Percentiles rank a stretch among this genome's conserved stretches.
Conservation (phyloP, 2,329 filamentous ascomycete species). For the Alternaria panax region DNA sequence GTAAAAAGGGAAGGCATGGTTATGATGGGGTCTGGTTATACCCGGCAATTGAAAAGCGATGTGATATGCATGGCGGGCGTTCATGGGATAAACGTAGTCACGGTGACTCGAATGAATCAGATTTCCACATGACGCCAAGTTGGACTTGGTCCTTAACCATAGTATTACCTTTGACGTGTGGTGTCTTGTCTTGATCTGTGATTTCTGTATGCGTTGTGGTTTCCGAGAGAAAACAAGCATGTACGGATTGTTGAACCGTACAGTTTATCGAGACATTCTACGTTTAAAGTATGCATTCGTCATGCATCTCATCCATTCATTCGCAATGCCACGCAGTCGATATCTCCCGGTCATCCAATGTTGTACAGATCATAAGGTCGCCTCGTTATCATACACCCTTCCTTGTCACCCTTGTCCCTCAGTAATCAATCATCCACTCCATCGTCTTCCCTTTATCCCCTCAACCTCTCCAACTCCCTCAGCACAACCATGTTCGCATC, state of each 20-base stretch:
- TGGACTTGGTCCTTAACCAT: conserved; percentile 11
- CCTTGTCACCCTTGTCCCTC: background rate
- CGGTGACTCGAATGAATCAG: conserved; percentile 48
- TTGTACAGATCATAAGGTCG: conserved; percentile 13
- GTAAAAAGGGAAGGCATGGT: conserved; percentile 29
- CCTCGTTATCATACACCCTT: conserved; percentile 19
- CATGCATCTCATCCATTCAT: background rate
- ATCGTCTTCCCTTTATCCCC: conserved; percentile 20
- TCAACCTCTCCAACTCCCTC: conserved; percentile 76
- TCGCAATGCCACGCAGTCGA: background rate
- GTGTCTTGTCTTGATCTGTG: background rate
- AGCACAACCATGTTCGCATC: conserved; percentile 87
- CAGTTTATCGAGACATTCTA: background rate
- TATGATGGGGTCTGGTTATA: conserved; percentile 43
- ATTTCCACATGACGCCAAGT: conserved; percentile 42
- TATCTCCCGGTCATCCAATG: background rate
- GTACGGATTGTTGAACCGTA: background rate
- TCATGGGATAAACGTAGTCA: conserved; percentile 48
- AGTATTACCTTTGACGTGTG: background rate
- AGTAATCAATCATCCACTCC: background rate
- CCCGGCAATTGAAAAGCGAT: conserved; percentile 45
- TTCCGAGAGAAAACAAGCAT: background rate
- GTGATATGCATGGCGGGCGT: conserved; percentile 48
- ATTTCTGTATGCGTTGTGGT: background rate
- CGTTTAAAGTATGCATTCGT: background rate